phyloP scores from a whole-genome alignment of 1,284 basidiomycete species.

The Sporisorium iseilematis-ciliati region DNA sequence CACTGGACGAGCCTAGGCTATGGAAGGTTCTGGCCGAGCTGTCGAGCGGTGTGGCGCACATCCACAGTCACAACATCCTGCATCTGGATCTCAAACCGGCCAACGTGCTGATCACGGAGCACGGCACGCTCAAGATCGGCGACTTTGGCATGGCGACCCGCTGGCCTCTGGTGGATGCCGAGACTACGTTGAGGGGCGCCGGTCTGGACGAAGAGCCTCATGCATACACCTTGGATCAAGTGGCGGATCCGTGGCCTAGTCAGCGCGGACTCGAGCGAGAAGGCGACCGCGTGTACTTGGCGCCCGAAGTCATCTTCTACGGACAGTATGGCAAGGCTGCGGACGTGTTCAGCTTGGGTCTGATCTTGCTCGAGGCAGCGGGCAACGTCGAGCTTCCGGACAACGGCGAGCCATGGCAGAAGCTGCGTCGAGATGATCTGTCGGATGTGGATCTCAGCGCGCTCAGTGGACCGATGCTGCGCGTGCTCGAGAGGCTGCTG shows the following conservation, averaged over 20 bases:
- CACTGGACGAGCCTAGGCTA: slow-evolving; percentile 90
- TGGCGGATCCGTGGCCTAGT: slow-evolving; percentile 22
- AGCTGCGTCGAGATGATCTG: slow-evolving; percentile 90
- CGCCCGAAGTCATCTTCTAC: slow-evolving; percentile 89
- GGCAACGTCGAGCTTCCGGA: slow-evolving; percentile 96
- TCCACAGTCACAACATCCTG: slow-evolving; percentile 88
- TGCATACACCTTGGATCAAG: slow-evolving; percentile 19
- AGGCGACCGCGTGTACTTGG: slow-evolving; percentile 96
- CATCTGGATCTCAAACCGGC: slow-evolving; percentile 98
- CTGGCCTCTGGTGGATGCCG: slow-evolving; percentile 62
- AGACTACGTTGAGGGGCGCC: slow-evolving; percentile 61
- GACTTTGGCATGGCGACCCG: slow-evolving; percentile 82
- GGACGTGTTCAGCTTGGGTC: slow-evolving; percentile 96
- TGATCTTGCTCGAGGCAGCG: slow-evolving; percentile 93
- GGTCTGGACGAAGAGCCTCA: slow-evolving; percentile 38
- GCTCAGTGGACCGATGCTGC: slow-evolving; percentile 71
- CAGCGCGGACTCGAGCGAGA: slow-evolving; percentile 76
- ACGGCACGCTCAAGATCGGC: slow-evolving; percentile 94
- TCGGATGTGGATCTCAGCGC: slow-evolving; percentile 82
- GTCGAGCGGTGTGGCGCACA: slow-evolving; percentile 81
- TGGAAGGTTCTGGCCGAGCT: slow-evolving; percentile 98
- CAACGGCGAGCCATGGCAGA: slow-evolving; percentile 95
- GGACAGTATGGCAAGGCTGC: slow-evolving; percentile 92
- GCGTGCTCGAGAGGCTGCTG: slow-evolving; percentile 58
- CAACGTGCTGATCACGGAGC: slow-evolving; percentile 91